Conservation (phyloP, 1,284 basidiomycete species). For the Cryptococcus sp. region DNA sequence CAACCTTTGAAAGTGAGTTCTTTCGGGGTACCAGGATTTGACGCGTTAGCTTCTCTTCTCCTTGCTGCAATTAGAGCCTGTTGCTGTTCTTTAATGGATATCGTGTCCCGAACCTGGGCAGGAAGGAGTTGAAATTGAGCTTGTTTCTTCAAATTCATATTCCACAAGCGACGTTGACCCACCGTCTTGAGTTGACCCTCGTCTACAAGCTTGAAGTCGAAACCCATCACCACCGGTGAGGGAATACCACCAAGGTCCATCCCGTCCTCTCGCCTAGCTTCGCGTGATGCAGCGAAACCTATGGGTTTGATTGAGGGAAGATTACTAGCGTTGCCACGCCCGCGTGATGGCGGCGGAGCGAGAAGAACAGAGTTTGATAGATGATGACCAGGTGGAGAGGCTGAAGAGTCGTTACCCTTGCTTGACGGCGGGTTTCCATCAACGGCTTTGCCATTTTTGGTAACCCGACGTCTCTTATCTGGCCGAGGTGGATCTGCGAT, state of each 20-base stretch:
- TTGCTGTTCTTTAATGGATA: constrained; percentile 50
- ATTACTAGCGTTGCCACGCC: constrained; percentile 3
- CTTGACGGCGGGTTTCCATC: constrained; percentile 7
- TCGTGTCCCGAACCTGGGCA: constrained; percentile 47
- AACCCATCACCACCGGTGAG: constrained; percentile 50
- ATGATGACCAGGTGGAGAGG: constrained; percentile 4
- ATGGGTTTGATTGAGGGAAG: constrained; percentile 45
- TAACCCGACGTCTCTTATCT: constrained; percentile 24
- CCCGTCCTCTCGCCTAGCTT: constrained; percentile 36
- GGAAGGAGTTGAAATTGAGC: constrained; percentile 19
- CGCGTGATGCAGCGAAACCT: constrained; percentile 43
- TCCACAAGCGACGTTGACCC: constrained; percentile 11
- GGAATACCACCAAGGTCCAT: constrained; percentile 30
- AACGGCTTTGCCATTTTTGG: constrained; percentile 11
- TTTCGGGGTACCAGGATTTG: constrained; percentile 40
- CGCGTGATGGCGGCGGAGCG: not conserved
- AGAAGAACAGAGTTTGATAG: not conserved
- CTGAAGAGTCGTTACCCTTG: constrained; percentile 9
- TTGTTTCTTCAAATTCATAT: constrained; percentile 6
- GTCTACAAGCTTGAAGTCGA: constrained; percentile 48
- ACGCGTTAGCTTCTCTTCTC: constrained; percentile 37
- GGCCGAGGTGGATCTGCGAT: constrained; percentile 9
- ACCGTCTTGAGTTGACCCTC: constrained; percentile 49
- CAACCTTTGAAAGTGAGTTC: constrained; percentile 50
- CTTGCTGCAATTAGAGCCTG: constrained; percentile 50